Percentiles rank a stretch among this genome's conserved stretches.
Conservation (phyloP, 1,139 yeast species). For the Pichia sp. region DNA sequence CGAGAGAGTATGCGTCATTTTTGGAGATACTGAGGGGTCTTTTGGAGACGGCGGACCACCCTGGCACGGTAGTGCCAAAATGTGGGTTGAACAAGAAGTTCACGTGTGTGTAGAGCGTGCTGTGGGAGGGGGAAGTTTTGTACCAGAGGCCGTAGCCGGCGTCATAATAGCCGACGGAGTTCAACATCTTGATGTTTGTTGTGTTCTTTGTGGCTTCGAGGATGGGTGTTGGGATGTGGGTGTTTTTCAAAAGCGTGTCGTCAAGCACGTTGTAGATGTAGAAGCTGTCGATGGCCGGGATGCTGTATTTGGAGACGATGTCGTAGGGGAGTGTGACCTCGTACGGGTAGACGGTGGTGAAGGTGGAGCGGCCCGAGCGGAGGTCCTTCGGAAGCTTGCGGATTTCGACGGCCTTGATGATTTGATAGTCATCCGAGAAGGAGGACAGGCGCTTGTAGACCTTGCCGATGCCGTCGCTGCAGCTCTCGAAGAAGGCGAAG, state of each 20-base stretch:
- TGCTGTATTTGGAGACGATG: constrained; percentile 1
- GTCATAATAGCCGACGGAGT: constrained; percentile 8
- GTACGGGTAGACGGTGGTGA: constrained; percentile 11
- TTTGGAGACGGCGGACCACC: constrained; percentile 43
- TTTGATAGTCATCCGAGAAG: neutral
- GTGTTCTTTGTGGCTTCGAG: neutral
- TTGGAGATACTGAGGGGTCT: constrained; percentile 6
- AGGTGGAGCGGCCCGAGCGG: neutral
- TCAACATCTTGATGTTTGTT: neutral
- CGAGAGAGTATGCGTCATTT: constrained; percentile 2
- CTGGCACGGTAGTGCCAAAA: constrained; percentile 71
- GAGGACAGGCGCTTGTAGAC: neutral
- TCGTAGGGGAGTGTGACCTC: constrained; percentile 8
- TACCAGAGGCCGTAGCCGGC: constrained; percentile 50
- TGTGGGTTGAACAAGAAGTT: constrained; percentile 63
- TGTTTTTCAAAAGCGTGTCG: neutral
- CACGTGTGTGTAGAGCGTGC: neutral
- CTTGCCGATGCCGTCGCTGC: constrained; percentile 5
- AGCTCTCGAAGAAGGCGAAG: constrained; percentile 9
- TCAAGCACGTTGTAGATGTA: constrained; percentile 5
- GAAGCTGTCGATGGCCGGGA: constrained; percentile 6
- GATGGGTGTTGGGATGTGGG: constrained; percentile 4
- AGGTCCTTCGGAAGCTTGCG: constrained; percentile 1
- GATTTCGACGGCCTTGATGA: neutral
- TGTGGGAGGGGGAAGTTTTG: constrained; percentile 34